phyloP scores from a whole-genome alignment of 2,329 filamentous ascomycete species.

The Dactylonectria macrodidyma region DNA sequence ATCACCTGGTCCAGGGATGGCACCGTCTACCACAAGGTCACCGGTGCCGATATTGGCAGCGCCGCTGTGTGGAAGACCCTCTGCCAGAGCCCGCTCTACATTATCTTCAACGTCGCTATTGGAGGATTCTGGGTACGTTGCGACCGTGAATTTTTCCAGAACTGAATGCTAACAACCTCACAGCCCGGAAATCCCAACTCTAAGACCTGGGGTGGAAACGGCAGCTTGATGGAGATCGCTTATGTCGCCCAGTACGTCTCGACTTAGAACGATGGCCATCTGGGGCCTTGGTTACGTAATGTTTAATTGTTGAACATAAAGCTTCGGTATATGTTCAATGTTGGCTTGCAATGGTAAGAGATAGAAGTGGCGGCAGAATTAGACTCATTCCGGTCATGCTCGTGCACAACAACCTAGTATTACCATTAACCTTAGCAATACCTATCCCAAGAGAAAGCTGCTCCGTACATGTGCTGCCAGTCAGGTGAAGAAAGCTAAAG shows the following conservation, averaged over 20 bases:
- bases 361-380: background rate
- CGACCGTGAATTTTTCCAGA: background rate
- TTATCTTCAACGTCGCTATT: constrained; percentile 70
- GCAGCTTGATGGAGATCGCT: constrained; percentile 62
- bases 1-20: constrained; percentile 68
- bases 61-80: constrained; percentile 64
- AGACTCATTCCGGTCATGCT: background rate
- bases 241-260: constrained; percentile 57
- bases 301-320: background rate
- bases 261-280: background rate
- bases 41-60: constrained; percentile 61
- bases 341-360: background rate
- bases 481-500: no score
- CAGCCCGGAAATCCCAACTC: constrained; percentile 65
- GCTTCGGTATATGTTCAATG: background rate
- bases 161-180: constrained; percentile 11
- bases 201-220: constrained; percentile 59
- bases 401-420: background rate
- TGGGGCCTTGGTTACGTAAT: background rate
- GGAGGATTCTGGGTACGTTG: constrained; percentile 67
- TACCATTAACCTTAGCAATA: no score
- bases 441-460: no score
- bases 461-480: no score
- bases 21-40: constrained; percentile 58
- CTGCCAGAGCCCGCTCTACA: constrained; percentile 64